Base-by-base conservation (phyloP, 768 basidiomycete genomes). In the Butyriboletus loyo region DNA sequence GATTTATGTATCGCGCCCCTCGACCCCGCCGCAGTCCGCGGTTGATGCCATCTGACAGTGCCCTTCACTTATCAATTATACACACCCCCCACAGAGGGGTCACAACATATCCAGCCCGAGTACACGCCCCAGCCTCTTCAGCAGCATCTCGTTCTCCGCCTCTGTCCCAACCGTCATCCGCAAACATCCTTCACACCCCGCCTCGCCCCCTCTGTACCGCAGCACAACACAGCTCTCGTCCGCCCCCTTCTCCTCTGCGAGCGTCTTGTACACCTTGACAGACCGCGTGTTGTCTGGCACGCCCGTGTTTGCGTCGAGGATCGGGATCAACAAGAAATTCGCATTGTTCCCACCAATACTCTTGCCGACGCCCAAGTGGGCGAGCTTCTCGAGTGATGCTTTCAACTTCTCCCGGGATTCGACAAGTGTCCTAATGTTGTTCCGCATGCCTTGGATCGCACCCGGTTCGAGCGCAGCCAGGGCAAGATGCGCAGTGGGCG, bases 161-260 rank as follows among this genome's bases (percentile, higher is more conserved):
- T 80, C 80, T 7, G 83, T 90, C 0, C 97, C 97, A 13, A 98
- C 77, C 4, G 96, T 98, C 8, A 98, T 87, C 51, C 97, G 74
- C 70, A 98, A 63, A 65, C 92, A 96, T 0, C 86, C 97, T 30
- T 75, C 74, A 58, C 97, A 99, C 0, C 97, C 96, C 10, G 77
- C 65, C 71, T 98, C 96, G 15, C 77, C 73, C 0, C 97, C 97
- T 48, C 97, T 77, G 72, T 83, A 98, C 47, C 96, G 76, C 10
- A 99, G 92, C 14, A 99, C 97, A 0, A 99, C 86, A 0, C 88
- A 89, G 49, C 83, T 78, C 55, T 84, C 77, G 66, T 92, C 92
- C 5, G 88, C 92, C 49, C 87, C 89, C 55, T 82, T 78, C 49
- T 84, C 77, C 67, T 95, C 93, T 5, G 97, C 97, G 52, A 98